Base-by-base conservation (phyloP, 2,329 filamentous ascomycete genomes). In the Fusarium irregulare region DNA sequence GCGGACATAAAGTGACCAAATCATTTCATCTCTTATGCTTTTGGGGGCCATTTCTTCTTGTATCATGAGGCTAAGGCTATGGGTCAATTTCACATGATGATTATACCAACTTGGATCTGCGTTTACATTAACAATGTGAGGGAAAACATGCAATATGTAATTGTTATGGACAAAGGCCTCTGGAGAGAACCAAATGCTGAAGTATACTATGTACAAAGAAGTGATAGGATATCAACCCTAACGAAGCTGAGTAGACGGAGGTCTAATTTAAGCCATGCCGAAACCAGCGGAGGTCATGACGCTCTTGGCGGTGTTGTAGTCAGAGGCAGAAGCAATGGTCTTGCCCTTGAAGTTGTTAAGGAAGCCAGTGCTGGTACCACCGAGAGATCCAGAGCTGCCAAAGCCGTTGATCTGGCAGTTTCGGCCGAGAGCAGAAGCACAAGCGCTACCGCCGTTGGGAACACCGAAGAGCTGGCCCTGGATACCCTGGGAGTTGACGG, bases 391-490 rank as follows among this genome's bases (percentile, higher is more conserved):
- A 7, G 80, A 82, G 74, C 70, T 77, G 48, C 80, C 80, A 68
- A 82, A 84, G 41, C 80, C 81, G 77, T 89, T 89, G 57, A 80
- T 16, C 79, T 84, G 75, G 77, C 87, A 89, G 53, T 71, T 76
- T 64, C 80, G 85, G 64, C 86, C 85, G 5, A 89, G 81, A 63
- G 77, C 76, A 20, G 78, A 59, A 25, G 75, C 73, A 81, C 86
- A 88, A 46, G 73, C 75, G 68, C 79, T 76, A 46, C 64, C 75
- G 20, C 78, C 64, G 56, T 62, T 73, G 67, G 76, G 72, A 56
- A 71, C 75, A 34, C 77, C 75, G 60, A 82, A 81, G 25, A 81
- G 70, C 66, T 76, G 59, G 40, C 80, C 80, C 27, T 66, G 56
- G 62, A 71, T 70, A 45, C 75, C 69, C 56, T 67, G 27, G n/a